Base-by-base conservation (phyloP, 441 rosid species). In the Arabidopsis hybrid region DNA sequence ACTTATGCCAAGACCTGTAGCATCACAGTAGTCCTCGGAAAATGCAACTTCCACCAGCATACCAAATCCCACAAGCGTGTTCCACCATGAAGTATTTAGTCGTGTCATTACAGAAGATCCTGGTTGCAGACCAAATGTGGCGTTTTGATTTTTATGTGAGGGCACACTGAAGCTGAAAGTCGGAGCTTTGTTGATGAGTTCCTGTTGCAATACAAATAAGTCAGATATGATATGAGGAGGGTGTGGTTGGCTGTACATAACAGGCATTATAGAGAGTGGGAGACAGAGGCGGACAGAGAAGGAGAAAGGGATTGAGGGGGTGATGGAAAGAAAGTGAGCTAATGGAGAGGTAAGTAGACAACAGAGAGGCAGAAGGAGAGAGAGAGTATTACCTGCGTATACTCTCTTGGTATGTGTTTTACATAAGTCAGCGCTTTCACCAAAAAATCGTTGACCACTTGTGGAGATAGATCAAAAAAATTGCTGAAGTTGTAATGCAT, bases 31-130 rank as follows among this genome's bases (percentile, higher is more conserved):
- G 39, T 57, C 56, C 18, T 65, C 36, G 0, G 66, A 26, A 57
- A 57, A 57, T 65, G 42, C 26, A 0, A 73, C 51, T 26, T 53
- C 71, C 29, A 73, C 72, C 8, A 38, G n/a, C 72, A 73, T 45
- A 47, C 7, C 36, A 65, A 73, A 73, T 6, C 77, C 77, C 40
- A 65, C 6, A 21, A 57, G 60, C 26, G 12, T 21, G 10, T 8
- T 47, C 7, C 26, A 49, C 51, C 32, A 42, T 21, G 34, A 38
- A 65, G 65, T 3, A 14, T 6, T 7, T 46, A 73, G 50, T 7
- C 0, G 32, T 26, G 31, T 38, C 42, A 65, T 38, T 14, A 73
- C 51, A 10, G 58, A 65, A 13, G 59, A 65, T 42, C 71, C 77
- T 73, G 3, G 18, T 42, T 56, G 65, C 35, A 56, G 9, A 73